Base-by-base conservation (phyloP, 2,329 filamentous ascomycete species). In the Fusarium sp. region DNA sequence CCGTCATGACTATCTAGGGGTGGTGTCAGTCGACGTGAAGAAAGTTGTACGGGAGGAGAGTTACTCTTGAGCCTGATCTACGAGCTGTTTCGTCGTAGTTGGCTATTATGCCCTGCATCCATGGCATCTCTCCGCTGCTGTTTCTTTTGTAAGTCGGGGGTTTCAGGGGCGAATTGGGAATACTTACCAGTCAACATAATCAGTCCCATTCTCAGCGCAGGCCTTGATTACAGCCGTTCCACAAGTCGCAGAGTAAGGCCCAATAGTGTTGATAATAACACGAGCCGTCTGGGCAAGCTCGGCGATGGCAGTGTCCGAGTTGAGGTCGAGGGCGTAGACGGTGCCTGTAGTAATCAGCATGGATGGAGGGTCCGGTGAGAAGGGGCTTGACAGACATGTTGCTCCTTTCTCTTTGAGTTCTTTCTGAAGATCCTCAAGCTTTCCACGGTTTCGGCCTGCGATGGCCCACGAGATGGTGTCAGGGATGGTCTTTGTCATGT, bases 401-500 rank as follows among this genome's bases (percentile, higher is more conserved):
- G 50, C 35, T 20, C 29, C 66, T 8, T 62, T n/a, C 5, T 45
- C 35, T 3, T 42, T 25, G 5, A 75, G 57, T 2, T 70, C 38
- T 27, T 89, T 84, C 18, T 90, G 89, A 13, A 97, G 83, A 33
- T 84, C 83, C 74, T 92, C 87, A 3, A 98, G 88, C 81, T 97
- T 97, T 62, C 85, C 84, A 36, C 86, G 83, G n/a, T 93, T 95
- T 25, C 95, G 92, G 22, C 95, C 95, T 47, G 94, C 94, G 58
- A 97, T 86, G 11, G 93, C 95, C 95, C 95, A 97, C 84, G 90
- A 93, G 66, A 97, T 82, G 80, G 93, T 88, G 22, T 91, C 93
- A 0, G 94, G 93, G 1, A 94, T 86, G 71, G 89, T 84, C 22
- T 88, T 87, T 58, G 90, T 88, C 79, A 97, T 92, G 82, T 95